A percentile compares a stretch with the other conserved stretches of the same genome.
These are phyloP conservation scores for Galerina sulciceps DNA, from an alignment of 768 basidiomycete genomes.

Conservation along the genomic window DNA sequence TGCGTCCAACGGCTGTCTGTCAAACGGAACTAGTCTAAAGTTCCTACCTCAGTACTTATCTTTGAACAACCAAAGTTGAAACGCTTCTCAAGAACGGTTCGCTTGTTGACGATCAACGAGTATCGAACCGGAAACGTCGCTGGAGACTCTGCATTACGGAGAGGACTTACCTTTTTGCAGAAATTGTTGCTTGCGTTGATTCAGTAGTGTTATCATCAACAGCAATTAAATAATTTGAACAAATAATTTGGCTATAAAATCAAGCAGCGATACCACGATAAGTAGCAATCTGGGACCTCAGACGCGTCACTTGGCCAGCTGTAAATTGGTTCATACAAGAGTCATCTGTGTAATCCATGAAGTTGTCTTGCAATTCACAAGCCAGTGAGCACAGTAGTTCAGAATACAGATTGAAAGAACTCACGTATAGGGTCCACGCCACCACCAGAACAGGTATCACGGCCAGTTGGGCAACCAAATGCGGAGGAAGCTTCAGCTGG, in stretches of 20 bases:
- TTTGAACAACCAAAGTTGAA: too few relatives aligned
- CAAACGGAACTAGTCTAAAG: too few relatives aligned
- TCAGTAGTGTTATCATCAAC: neutral
- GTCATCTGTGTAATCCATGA: constrained; percentile 59
- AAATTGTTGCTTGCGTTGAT: too few relatives aligned
- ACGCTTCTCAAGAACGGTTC: too few relatives aligned
- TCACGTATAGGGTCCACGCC: constrained; percentile 51
- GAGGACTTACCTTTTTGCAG: neutral
- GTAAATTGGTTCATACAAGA: constrained; percentile 56
- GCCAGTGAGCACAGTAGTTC: neutral
- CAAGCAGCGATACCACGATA: constrained; percentile 40
- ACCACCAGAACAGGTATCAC: constrained; percentile 39
- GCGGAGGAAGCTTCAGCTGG: constrained; percentile 49
- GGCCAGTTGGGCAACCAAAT: constrained; percentile 42
- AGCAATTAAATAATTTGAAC: neutral
- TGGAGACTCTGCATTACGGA: neutral
- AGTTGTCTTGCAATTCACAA: constrained; percentile 39
- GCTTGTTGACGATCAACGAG: too few relatives aligned
- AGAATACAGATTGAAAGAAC: constrained; percentile 12
- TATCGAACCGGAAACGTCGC: too few relatives aligned
- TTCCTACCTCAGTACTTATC: too few relatives aligned
- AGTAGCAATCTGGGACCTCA: constrained; percentile 44
- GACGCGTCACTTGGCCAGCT: constrained; percentile 45
- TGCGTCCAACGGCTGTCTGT: too few relatives aligned
- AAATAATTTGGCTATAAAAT: neutral